These are phyloP conservation scores for Chloranthus sessilifolius DNA, from an alignment of 164 flowering plant genomes.

Conservation along the genomic window DNA sequence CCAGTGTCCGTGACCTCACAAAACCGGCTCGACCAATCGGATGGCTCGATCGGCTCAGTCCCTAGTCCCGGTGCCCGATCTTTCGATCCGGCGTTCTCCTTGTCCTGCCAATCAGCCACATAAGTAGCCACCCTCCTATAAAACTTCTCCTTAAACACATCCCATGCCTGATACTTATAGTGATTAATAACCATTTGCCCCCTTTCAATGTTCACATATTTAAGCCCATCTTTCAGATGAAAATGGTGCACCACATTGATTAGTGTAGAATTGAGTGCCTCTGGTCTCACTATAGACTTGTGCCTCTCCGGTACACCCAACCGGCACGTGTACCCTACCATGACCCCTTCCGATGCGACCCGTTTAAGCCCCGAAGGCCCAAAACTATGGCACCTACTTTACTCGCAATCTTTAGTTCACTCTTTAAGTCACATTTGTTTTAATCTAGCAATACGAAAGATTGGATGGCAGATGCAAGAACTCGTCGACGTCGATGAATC, in stretches of 20 bases:
- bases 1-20: constrained; percentile 71
- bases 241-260: constrained; percentile 91
- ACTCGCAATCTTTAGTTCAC: constrained; percentile 35
- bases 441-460: not conserved
- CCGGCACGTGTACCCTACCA: constrained; percentile 74
- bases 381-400: constrained; percentile 68
- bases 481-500: constrained; percentile 87
- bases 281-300: constrained; percentile 73
- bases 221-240: constrained; percentile 38
- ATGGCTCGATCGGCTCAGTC: constrained; percentile 63
- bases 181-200: constrained; percentile 57
- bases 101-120: constrained; percentile 75
- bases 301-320: constrained; percentile 54
- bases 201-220: constrained; percentile 26
- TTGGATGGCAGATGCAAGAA: constrained; percentile 44
- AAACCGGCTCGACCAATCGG: constrained; percentile 65
- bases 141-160: constrained; percentile 75
- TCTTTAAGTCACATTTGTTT: constrained; percentile 25
- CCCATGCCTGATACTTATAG: constrained; percentile 94
- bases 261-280: constrained; percentile 48
- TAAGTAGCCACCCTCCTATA: constrained; percentile 78
- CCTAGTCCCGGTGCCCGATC: constrained; percentile 91
- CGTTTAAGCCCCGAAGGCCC: constrained; percentile 70
- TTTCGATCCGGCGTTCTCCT: constrained; percentile 66
- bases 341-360: constrained; percentile 53